These are phyloP conservation scores for Davidsoniella australis DNA, from an alignment of 2,329 filamentous ascomycete species.

Conservation along the genomic window DNA sequence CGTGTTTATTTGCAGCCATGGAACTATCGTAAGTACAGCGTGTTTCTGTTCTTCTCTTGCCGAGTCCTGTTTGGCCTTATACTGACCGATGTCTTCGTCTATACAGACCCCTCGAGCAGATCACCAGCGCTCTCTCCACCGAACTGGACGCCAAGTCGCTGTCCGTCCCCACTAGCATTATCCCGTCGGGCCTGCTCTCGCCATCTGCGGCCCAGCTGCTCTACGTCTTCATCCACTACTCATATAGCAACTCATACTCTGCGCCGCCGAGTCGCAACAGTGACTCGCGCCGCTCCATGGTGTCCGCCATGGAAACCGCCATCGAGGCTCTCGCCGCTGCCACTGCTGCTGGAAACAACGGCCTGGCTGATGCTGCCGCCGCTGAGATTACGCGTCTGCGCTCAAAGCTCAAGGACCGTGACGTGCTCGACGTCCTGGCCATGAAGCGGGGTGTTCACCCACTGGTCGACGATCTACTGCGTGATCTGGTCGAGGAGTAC, in stretches of 20 bases:
- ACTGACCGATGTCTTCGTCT: neutral
- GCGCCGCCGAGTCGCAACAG: neutral
- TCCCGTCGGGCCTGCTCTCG: conserved; percentile 7
- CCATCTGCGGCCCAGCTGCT: conserved; percentile 4
- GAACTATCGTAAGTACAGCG: conserved; percentile 2
- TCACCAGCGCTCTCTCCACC: conserved; percentile 1
- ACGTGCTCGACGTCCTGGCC: conserved; percentile 6
- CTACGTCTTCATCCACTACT: conserved; percentile 12
- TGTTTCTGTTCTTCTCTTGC: too few species aligned
- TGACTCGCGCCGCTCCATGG: conserved; percentile 9
- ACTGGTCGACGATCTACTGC: conserved; percentile 5
- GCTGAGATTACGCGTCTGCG: neutral
- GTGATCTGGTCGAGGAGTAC: conserved; percentile 2
- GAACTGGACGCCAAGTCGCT: conserved; percentile 11
- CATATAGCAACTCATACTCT: conserved; percentile 6
- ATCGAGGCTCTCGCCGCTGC: conserved; percentile 9
- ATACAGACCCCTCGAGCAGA: conserved; percentile 4
- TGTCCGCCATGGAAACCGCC: conserved; percentile 10
- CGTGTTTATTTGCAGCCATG: neutral
- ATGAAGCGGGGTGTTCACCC: conserved; percentile 6
- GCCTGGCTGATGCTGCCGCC: neutral
- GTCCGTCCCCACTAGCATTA: conserved; percentile 3
- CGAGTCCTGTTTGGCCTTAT: neutral
- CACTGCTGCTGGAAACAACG: conserved; percentile 5
- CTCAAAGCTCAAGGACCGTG: conserved; percentile 8